Base-by-base conservation (phyloP, 306 rosid genomes). In the Betula pendula region DNA sequence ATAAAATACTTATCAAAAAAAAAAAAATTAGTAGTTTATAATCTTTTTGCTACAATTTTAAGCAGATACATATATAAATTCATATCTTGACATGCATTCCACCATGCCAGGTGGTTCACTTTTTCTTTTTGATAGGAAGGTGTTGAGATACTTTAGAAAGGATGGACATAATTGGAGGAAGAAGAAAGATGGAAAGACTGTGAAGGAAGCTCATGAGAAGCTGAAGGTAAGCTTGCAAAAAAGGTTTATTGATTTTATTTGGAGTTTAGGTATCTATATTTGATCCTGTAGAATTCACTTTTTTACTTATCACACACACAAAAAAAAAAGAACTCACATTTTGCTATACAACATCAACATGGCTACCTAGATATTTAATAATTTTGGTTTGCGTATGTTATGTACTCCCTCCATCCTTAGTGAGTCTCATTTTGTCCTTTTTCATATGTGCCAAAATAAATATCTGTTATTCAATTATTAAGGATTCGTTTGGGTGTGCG, bases 81-180 rank as follows among this genome's bases (percentile, higher is more conserved):
- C 63, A 35, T 60, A 74, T 66, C 62, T 48, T 86, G 78, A 74
- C 70, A 43, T 75, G 20, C 48, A 70, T 72, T 77, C 82, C 70
- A 24, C 77, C 73, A 75, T 77, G 62, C 83, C 77, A 93, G 97
- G 97, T 67, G 97, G 97, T 80, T 90, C 97, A 16, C 96, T 93
- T 73, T 85, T 89, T 86, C 90, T 93, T 72, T 93, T 93, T 80
- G 97, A 93, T 86, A 85, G 97, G 33, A 93, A 93, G 83, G 93
- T 93, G 63, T 79, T 93, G 87, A 90, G 97, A 84, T 93, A 93
- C 85, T 93, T 93, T 72, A 88, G 97, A 79, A 93, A 93, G 90
- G 97, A 93, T 78, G 97, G 93, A 59, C 96, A 93, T 81, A 93
- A 88, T 80, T 93, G 97, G 97, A 89, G 97, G 82, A 93, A 93